Percentiles rank a stretch among this genome's conserved stretches.
phyloP scores from a whole-genome alignment of 1,284 basidiomycete genomes.

The Fomitopsis schrenkii region DNA sequence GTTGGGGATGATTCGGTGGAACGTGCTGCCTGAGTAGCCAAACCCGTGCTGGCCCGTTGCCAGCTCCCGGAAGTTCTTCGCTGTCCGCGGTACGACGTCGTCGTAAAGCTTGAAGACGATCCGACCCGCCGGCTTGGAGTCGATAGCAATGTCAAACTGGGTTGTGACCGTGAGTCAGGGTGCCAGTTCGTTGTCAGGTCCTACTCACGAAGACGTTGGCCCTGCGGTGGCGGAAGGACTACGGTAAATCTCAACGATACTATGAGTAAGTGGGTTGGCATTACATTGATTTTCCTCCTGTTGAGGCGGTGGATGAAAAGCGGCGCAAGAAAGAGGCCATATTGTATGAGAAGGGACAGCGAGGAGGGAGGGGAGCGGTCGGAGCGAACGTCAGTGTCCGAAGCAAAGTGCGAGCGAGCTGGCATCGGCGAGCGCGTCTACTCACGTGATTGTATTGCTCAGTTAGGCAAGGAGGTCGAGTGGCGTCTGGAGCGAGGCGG shows the following conservation, averaged over 20 bases:
- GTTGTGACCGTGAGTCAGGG: not conserved
- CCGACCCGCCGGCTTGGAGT: constrained; percentile 63
- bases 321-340: constrained; percentile 33
- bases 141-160: constrained; percentile 82
- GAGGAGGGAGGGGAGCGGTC: not conserved
- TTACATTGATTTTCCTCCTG: constrained; percentile 26
- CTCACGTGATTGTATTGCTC: not conserved
- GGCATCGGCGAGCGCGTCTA: not conserved
- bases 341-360: not conserved
- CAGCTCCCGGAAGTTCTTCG: constrained; percentile 77
- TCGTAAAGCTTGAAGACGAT: constrained; percentile 75
- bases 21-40: constrained; percentile 61
- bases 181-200: not conserved
- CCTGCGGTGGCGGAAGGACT: constrained; percentile 21
- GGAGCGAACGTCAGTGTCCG: not conserved
- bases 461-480: not conserved
- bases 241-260: not conserved
- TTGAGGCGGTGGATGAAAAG: constrained; percentile 30
- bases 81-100: constrained; percentile 67
- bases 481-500: not conserved
- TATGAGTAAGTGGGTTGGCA: constrained; percentile 11
- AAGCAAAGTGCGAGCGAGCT: not conserved
- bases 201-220: constrained; percentile 48
- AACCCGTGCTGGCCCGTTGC: constrained; percentile 78
- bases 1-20: constrained; percentile 83